These are phyloP conservation scores for Ceratobasidium sp. DNA, from an alignment of 1,284 basidiomycete genomes.

Conservation along the genomic window DNA sequence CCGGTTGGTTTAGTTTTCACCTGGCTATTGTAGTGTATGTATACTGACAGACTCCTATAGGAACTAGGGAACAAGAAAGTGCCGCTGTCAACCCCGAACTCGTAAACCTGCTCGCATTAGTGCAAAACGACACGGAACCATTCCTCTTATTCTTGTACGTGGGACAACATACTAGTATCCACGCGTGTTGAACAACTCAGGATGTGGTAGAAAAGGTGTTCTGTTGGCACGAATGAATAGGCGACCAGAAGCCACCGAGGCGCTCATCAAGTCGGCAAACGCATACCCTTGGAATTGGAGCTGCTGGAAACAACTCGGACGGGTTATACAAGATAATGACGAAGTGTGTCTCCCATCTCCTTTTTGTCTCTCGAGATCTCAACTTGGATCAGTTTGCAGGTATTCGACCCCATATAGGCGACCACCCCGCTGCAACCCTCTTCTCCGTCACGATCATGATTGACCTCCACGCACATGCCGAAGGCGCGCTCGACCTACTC, in stretches of 20 bases:
- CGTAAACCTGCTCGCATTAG: conserved; percentile 67
- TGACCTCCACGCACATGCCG: conserved; percentile 87
- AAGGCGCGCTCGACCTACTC: conserved; percentile 77
- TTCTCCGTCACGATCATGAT: conserved; percentile 77
- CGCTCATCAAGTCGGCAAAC: conserved; percentile 79
- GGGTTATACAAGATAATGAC: conserved; percentile 87
- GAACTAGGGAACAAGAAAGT: conserved; percentile 76
- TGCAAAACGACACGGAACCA: conserved; percentile 72
- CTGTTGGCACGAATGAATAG: conserved; percentile 81
- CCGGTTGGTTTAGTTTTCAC: conserved; percentile 41
- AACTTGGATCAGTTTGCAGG: conserved; percentile 11
- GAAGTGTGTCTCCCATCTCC: conserved; percentile 66
- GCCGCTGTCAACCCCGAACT: conserved; percentile 74
- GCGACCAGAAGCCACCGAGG: conserved; percentile 88
- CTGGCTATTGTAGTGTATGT: not conserved
- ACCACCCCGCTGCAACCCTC: conserved; percentile 33
- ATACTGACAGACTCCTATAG: conserved; percentile 56
- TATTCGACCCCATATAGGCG: conserved; percentile 22
- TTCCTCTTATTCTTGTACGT: conserved; percentile 87
- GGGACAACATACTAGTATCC: conserved; percentile 5
- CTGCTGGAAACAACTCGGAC: conserved; percentile 84
- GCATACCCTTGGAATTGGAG: conserved; percentile 97
- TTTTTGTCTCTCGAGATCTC: not conserved
- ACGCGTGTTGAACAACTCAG: conserved; percentile 25
- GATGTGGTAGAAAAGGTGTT: conserved; percentile 71